phyloP scores from a whole-genome alignment of 148 eudicot species.

The Arctostaphylos glauca region DNA sequence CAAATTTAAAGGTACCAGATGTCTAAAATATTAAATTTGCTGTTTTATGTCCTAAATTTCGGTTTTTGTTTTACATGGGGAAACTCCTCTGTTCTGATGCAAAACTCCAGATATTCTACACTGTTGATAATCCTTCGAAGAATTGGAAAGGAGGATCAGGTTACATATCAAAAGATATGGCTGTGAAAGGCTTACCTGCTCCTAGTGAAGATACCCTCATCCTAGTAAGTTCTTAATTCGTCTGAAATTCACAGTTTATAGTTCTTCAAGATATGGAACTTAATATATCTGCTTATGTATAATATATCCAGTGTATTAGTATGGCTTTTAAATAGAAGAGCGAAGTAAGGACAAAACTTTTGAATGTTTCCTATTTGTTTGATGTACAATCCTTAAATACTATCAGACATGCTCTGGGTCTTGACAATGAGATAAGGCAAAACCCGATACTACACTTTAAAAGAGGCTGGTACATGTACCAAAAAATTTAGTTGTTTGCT shows the following conservation, averaged over 20 bases:
- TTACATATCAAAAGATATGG: slow-evolving; percentile 84
- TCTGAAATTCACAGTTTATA: not conserved
- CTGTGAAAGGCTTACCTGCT: slow-evolving; percentile 78
- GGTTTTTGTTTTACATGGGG: not conserved
- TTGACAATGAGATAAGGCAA: not conserved
- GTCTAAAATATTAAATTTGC: not conserved
- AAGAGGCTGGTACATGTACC: not conserved
- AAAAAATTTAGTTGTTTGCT: not conserved
- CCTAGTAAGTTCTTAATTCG: slow-evolving; percentile 47
- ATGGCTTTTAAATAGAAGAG: too few species aligned
- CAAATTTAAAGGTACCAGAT: slow-evolving; percentile 76
- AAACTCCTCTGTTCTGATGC: not conserved
- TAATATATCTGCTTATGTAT: not conserved
- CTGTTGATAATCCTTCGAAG: slow-evolving; percentile 80
- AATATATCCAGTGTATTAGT: too few species aligned
- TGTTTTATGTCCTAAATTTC: slow-evolving; percentile 3
- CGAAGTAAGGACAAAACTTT: too few species aligned
- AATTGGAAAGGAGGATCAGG: slow-evolving; percentile 93
- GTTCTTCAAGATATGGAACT: too few species aligned
- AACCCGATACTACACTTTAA: not conserved
- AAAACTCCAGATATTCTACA: slow-evolving; percentile 68
- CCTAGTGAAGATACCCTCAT: slow-evolving; percentile 84
- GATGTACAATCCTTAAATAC: not conserved
- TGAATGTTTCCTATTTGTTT: too few species aligned
- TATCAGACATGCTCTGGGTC: not conserved